Evolutionary conservation across 495 filamentous ascomycete species (phyloP), one percentile per base, ranked within the genome.

Genomic region (Aspergillus heteromorphus): DNA sequence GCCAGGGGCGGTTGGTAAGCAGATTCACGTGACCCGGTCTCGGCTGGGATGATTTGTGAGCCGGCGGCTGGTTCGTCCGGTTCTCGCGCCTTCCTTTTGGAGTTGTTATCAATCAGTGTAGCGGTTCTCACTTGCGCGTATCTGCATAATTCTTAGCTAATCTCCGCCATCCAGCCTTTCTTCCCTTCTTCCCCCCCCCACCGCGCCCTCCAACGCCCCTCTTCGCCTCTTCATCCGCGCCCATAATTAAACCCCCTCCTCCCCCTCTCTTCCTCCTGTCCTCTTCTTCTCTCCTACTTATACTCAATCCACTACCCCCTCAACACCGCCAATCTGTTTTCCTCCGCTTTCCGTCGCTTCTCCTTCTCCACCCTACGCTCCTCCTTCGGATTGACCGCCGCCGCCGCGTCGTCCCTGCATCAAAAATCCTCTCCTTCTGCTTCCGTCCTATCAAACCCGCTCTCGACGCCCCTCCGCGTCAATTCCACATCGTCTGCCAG

Each of bases 271-370:
- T 34, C 27, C 23, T 45, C 16, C 16, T 48, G 8, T 52, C 29
- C 34, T 51, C 40, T 30, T 50, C 30, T 41, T 45, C 30, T 40
- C 23, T 29, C 17, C 51, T 42, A 40, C n/a, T 56, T 19, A 55
- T 36, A 30, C 34, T 49, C 40, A 45, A 40, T 40, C 31, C 18
- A 30, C 29, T 11, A 17, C 36, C 38, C 23, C 23, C 14, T 38
- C 20, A 55, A 55, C 42, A 66, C 65, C 59, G 62, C 68, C 89
- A 95, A 87, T 73, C 82, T 95, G 91, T 96, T 93, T 83, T 88
- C 89, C 75, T 88, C 81, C 59, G 74, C 81, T 38, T 81, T 89
- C 74, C 79, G 83, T 71, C 84, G 86, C 68, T 72, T 80, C 65
- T 68, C 80, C 66, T 60, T 75, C 78, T 70, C 83, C 70, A 69